Percentiles rank a stretch among this genome's conserved stretches.
Evolutionary conservation across 495 filamentous ascomycete genomes (phyloP).

Genomic region (Clohesyomyces aquaticus): DNA sequence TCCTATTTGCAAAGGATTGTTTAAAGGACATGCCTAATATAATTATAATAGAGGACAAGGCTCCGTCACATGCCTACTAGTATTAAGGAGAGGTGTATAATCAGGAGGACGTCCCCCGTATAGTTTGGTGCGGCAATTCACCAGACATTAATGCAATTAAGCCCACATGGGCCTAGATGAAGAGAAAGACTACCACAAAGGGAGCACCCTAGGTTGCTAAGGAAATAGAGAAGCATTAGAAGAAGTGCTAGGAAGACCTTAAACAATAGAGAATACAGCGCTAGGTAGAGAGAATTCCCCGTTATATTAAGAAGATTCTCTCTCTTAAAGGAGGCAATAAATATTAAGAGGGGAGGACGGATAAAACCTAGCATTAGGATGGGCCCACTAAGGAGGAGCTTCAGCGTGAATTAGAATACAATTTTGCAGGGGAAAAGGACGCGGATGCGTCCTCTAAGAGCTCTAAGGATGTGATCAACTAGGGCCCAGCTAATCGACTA

Average conservation of each 20-base stretch:
- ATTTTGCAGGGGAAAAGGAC: not conserved
- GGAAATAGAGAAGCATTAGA: not conserved
- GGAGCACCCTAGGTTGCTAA: slow-evolving; percentile 8
- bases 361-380: slow-evolving; percentile 4
- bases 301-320: slow-evolving; percentile 30
- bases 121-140: slow-evolving; percentile 23
- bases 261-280: slow-evolving; percentile 18
- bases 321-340: slow-evolving; percentile 24
- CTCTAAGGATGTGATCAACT: too few species aligned
- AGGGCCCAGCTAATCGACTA: too few species aligned
- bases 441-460: not conserved
- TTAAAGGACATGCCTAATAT: not conserved
- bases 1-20: slow-evolving; percentile 11
- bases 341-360: slow-evolving; percentile 22
- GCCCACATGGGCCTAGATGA: slow-evolving; percentile 21
- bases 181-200: slow-evolving; percentile 17
- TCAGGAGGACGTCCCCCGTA: not conserved
- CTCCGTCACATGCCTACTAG: slow-evolving; percentile 5
- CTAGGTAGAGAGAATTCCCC: slow-evolving; percentile 28
- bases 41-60: slow-evolving; percentile 12
- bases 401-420: not conserved
- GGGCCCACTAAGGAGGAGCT: not conserved
- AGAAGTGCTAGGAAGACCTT: not conserved
- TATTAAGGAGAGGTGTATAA: not conserved
- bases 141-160: slow-evolving; percentile 34